Evolutionary conservation across 208 protist species (phyloP), one percentile per base, ranked within the genome.

Genomic region (Trypanosoma caninum): DNA sequence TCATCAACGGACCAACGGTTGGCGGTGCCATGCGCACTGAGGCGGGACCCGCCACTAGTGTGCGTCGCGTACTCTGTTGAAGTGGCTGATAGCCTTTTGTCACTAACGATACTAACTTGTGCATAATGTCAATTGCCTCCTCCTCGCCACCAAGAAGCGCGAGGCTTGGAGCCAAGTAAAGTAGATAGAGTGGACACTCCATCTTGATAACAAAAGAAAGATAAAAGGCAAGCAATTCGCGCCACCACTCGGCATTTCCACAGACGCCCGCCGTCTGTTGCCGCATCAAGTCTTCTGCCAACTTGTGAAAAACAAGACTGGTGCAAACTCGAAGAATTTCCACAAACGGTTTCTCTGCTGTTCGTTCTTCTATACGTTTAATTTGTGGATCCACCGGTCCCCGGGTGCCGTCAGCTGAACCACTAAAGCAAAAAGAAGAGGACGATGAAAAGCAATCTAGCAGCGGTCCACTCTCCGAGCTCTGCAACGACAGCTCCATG

Each of bases 201-300:
- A 80, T 62, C 11, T 58, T 76, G 14, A 68, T 52, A 18, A 83
- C 71, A 23, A 73, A 69, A 22, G 48, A 70, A 14, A 87, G 65
- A 55, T 89, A 74, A 66, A 87, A 85, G 22, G 64, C 57, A 13
- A 89, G 33, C 6, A 89, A 57, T 57, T 89, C 79, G 30, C 62
- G 68, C 82, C 86, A 93, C 82, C 86, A 93, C 41, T 89, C 76
- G 7, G 74, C 74, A 57, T 82, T 87, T 20, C 85, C 79, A 64
- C 80, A 88, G 20, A 73, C 69, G 18, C 81, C 80, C 7, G 74
- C 81, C 16, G 70, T 59, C 64, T 83, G 78, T 69, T 88, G 78
- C 0, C 76, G 74, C 2, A 70, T 57, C 10, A 89, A 69, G 55
- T 88, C 81, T 23, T 82, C 82, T 1, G 74, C 79, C 2, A 91